phyloP scores from a whole-genome alignment of 331 rosid species.

The Malus hybrid region DNA sequence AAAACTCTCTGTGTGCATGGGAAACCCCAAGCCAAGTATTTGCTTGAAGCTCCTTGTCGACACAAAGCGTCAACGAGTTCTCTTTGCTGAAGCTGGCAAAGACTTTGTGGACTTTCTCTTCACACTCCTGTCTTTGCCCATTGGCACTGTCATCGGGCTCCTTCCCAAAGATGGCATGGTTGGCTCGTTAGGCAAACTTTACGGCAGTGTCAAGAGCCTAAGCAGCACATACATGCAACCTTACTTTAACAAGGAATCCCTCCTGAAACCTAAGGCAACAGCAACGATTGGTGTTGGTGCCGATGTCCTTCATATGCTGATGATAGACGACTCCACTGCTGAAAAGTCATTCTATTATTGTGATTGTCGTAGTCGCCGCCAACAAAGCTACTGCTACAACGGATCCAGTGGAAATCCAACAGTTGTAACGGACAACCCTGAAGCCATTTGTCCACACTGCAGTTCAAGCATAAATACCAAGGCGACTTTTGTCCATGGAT shows the following conservation, averaged over 20 bases:
- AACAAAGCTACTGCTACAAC: no score
- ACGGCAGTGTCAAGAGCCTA: constrained; percentile 16
- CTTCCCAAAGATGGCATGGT: constrained; percentile 3
- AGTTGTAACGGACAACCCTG: no score
- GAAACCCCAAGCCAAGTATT: neutral
- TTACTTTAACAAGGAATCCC: neutral
- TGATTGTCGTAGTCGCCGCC: no score
- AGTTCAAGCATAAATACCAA: no score
- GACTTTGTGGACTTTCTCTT: constrained; percentile 24
- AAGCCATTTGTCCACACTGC: no score
- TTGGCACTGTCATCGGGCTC: constrained; percentile 14
- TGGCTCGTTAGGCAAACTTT: constrained; percentile 10
- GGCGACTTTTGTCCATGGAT: no score
- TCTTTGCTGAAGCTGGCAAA: constrained; percentile 22
- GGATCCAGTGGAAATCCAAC: no score
- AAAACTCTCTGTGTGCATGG: neutral
- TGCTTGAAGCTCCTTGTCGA: constrained; percentile 18
- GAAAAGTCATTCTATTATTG: no score
- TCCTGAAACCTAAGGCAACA: constrained; percentile 2
- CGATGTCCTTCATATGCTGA: neutral
- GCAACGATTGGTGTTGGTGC: neutral
- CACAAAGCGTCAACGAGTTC: neutral
- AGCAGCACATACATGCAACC: constrained; percentile 13
- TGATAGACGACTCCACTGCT: no score
- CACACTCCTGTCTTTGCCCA: constrained; percentile 8